These are phyloP conservation scores for Choricystis sp. DNA, from an alignment of 139 green algal genomes.

Conservation along the genomic window DNA sequence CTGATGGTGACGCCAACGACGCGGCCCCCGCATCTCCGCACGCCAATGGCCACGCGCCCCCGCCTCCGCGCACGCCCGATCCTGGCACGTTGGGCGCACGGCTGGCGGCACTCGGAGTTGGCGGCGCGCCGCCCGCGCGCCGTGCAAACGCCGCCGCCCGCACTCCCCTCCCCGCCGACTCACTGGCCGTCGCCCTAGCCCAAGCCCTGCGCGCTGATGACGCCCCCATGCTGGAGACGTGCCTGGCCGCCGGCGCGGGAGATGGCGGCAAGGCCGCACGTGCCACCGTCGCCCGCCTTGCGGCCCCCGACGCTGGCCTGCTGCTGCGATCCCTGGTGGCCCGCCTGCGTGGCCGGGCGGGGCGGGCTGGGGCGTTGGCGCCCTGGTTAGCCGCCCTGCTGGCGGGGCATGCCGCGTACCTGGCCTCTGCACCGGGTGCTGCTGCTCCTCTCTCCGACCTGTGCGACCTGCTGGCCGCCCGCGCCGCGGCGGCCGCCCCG, in stretches of 20 bases:
- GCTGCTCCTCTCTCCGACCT: background rate
- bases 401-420: conserved; percentile 2
- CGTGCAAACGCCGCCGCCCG: background rate
- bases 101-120: background rate
- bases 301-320: background rate
- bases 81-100: background rate
- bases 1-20: conserved; percentile 25
- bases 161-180: background rate
- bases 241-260: conserved; percentile 1
- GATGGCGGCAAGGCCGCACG: too few species aligned
- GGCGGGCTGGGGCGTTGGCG: background rate
- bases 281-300: background rate
- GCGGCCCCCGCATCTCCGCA: conserved; percentile 6
- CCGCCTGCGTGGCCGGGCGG: conserved; percentile 2
- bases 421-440: conserved; percentile 1
- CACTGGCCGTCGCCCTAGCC: background rate
- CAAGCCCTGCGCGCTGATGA: conserved; percentile 3
- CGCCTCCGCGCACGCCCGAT: background rate
- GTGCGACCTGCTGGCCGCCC: conserved; percentile 3
- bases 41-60: background rate
- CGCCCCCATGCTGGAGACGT: conserved; percentile 7
- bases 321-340: background rate
- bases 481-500: background rate
- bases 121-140: conserved; percentile 1
- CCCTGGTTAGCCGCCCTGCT: conserved; percentile 2